Base-by-base conservation (phyloP, 2,329 filamentous ascomycete genomes). In the Amesomyces nigricolor region DNA sequence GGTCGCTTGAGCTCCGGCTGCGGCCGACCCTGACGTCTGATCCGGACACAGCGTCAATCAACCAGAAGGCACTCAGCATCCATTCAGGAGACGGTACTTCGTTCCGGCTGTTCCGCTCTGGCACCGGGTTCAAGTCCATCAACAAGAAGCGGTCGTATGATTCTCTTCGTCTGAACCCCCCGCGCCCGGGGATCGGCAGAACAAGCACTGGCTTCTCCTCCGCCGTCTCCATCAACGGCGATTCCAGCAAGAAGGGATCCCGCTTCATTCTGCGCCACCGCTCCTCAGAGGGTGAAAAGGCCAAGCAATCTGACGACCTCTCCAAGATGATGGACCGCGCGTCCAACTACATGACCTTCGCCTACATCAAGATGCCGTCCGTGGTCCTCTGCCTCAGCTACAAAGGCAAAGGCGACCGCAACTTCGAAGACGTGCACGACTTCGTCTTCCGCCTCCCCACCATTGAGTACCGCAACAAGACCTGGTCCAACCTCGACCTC, bases 401-500 rank as follows among this genome's bases (percentile, higher is more conserved):
- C 79, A 96, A 97, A 71, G 94, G 95, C 67, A 95, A 91, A 69
- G 90, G 91, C 44, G 89, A 95, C 62, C 89, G 91, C 67, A 99
- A 97, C 66, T 81, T 99, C 55, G 91, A 96, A 73, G 95, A 99
- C 70, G 87, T 99, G 14, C 92, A 99, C 72, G 87, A 97, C 67
- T 95, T 99, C 63, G 94, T 99, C 47, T 99, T 99, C 80, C 86
- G 90, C 35, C 83, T 99, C 73, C 94, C 94, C 3, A 87, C 88
- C 2, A 85, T 99, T 46, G 94, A 99, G 70, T 97, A 96, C 74
- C 85, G 90, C 61, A 99, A 99, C 78, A 99, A 99, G 77, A 97
- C 91, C 8, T 99, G 94, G 94, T 96, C 91, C 6, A 99, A 97
- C 69, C 80, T 99, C 6, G 94, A 99, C 66, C 82, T 99, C 9